phyloP scores from a whole-genome alignment of 177 flowering plant genomes.

The Telopea speciosissima region DNA sequence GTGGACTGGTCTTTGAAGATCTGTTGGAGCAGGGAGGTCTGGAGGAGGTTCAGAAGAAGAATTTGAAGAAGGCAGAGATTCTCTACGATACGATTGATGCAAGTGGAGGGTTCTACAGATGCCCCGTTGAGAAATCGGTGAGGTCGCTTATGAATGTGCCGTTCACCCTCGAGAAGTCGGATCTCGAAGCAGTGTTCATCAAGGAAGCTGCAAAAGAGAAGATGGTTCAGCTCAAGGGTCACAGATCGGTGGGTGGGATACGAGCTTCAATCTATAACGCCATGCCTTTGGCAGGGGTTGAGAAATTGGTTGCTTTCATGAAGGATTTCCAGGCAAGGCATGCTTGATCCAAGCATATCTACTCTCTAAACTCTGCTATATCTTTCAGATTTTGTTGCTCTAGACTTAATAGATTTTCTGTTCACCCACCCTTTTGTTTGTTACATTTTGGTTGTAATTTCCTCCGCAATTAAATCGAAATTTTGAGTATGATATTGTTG shows the following conservation, averaged over 20 bases:
- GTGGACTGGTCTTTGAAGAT: conserved; percentile 94
- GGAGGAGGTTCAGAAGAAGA: conserved; percentile 83
- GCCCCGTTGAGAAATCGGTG: conserved; percentile 91
- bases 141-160: conserved; percentile 98
- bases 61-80: conserved; percentile 60
- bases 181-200: conserved; percentile 75
- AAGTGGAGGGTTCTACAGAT: conserved; percentile 78
- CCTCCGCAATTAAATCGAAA: conserved; percentile 5
- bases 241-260: conserved; percentile 96
- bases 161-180: conserved; percentile 80
- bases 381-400: not conserved
- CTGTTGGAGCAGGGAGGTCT: conserved; percentile 81
- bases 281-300: conserved; percentile 93
- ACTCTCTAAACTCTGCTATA: not conserved
- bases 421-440: not conserved
- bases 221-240: conserved; percentile 98
- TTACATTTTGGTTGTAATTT: not conserved
- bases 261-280: conserved; percentile 98
- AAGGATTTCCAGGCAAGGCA: conserved; percentile 89
- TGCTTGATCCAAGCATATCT: conserved; percentile 37
- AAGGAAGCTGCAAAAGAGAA: conserved; percentile 86
- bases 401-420: not conserved
- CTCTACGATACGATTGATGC: conserved; percentile 73
- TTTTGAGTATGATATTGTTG: not conserved
- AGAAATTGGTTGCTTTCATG: conserved; percentile 95